Evolutionary conservation across 2,329 filamentous ascomycete species (phyloP), one percentile per base, ranked within the genome.

Genomic region (Fusarium brevicatenulatum): DNA sequence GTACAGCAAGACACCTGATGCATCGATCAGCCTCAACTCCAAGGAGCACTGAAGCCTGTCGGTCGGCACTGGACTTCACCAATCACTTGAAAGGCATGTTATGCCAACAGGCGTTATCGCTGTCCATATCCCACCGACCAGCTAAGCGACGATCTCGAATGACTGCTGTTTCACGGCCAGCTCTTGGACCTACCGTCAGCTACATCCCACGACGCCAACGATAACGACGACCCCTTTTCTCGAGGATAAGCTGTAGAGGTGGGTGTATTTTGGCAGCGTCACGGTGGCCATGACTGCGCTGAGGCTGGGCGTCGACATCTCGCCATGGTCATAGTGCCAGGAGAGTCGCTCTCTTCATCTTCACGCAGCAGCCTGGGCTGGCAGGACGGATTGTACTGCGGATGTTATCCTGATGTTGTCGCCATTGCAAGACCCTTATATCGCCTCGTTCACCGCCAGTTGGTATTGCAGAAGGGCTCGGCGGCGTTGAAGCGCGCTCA

Each of bases 21-120:
- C 11, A 44, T 25, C 23, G 23, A 0, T 25, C 16, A 44, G 0
- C 3, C 43, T 4, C 8, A 19, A 25, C 7, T 7, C 5, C 11
- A 44, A 13, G 43, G 8, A 19, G 4, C 18, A 19, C 11, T 0
- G 6, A 19, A 44, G 3, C 11, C 43, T 9, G 0, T 6, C 16
- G 16, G 23, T 25, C 4, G 10, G 18, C 7, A 44, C 23, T 4
- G 2, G 7, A 19, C 23, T 13, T 44, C 1, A 19, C 16, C 7
- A 13, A 44, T 13, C 5, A 9, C 18, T 2, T 19, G 18, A 2
- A 13, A 25, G 3, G 7, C 7, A 25, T 25, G 18, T 9, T 13
- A 4, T 19, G 0, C 11, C 16, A 4, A 25, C 2, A 13, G 23
- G 16, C 42, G 10, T 7, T 12, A 9, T 13, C 23, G 16, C 16